phyloP scores from a whole-genome alignment of 2,329 filamentous ascomycete species.

The Gnomoniopsis smithogilvyi region DNA sequence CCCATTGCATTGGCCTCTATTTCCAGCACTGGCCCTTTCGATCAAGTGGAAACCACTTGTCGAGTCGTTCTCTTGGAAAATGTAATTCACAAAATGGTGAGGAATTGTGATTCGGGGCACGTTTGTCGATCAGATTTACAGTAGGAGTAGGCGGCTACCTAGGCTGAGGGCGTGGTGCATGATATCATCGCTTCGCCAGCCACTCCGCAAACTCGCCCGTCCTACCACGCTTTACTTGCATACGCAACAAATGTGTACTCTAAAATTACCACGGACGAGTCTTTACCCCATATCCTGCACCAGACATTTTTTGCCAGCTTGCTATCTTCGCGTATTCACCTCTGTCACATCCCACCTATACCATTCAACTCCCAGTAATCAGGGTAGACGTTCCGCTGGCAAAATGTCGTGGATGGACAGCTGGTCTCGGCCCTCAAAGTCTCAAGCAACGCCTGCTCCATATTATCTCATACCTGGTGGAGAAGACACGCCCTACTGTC shows the following conservation, averaged over 20 bases:
- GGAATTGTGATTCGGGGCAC: not conserved
- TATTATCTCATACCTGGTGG: constrained; percentile 47
- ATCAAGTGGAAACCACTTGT: too few relatives aligned
- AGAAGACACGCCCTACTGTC: constrained; percentile 51
- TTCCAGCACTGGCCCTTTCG: not conserved
- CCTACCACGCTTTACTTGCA: not conserved
- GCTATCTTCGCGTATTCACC: not conserved
- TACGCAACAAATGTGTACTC: not conserved
- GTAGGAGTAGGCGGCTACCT: not conserved
- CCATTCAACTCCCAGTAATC: not conserved
- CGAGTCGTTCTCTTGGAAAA: too few relatives aligned
- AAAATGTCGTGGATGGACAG: constrained; percentile 41
- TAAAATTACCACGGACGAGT: not conserved
- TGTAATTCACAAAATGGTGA: not conserved
- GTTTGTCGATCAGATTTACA: not conserved
- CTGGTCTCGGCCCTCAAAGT: constrained; percentile 37
- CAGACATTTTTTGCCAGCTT: not conserved
- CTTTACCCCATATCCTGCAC: not conserved
- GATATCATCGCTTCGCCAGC: not conserved
- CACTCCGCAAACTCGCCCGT: not conserved
- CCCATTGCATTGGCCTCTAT: not conserved
- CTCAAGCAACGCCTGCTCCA: constrained; percentile 45
- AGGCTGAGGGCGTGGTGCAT: not conserved
- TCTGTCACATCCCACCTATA: not conserved
- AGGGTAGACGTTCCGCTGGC: not conserved